Conservation (phyloP, 306 rosid genomes). For the Vigna reflexopilosa region DNA sequence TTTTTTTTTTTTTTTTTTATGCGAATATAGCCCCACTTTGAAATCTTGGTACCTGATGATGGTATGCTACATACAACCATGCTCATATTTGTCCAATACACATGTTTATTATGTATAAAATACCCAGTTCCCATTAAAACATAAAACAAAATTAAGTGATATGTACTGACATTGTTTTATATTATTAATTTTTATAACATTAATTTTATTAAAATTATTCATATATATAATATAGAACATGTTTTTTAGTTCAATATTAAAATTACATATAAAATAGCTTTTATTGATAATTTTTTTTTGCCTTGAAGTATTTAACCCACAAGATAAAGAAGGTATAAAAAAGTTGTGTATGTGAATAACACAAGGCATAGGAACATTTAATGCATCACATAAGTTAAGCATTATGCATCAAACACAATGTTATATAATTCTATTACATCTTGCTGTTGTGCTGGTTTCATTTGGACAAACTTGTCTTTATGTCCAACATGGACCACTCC, state of each 20-base stretch:
- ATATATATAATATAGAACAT: neutral
- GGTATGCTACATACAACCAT: neutral
- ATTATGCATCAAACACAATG: constrained; percentile 42
- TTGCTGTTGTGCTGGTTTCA: constrained; percentile 31
- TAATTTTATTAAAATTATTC: neutral
- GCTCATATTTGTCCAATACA: neutral
- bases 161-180: neutral
- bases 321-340: neutral
- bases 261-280: too few species aligned
- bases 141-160: neutral
- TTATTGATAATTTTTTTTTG: too few species aligned
- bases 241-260: neutral
- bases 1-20: neutral
- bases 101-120: neutral
- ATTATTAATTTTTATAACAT: too few species aligned
- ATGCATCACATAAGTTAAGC: neutral
- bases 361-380: neutral
- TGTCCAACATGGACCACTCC: constrained; percentile 40
- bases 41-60: constrained; percentile 1
- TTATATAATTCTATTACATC: constrained; percentile 34
- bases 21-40: neutral
- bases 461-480: constrained; percentile 44
- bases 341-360: neutral
- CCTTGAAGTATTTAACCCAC: too few species aligned
- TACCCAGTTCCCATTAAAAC: neutral